These are phyloP conservation scores for Coemansia sp. DNA, from an alignment of 192 early-diverging fungal species.

Conservation along the genomic window DNA sequence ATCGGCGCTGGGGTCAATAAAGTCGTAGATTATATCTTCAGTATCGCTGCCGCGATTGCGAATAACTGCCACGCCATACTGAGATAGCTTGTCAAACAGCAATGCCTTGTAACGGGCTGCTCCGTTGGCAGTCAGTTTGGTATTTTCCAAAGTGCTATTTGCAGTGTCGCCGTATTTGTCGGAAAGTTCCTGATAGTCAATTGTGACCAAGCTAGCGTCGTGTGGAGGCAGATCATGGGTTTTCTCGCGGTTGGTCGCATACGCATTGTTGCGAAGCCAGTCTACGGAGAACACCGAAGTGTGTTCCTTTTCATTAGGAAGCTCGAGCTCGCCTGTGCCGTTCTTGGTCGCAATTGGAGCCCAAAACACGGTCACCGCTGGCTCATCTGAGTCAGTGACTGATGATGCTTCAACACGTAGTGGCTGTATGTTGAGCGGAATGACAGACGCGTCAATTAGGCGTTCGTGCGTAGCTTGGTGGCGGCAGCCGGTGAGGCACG, in stretches of 20 bases:
- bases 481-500: slow-evolving; percentile 49
- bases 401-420: slow-evolving; percentile 21
- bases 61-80: slow-evolving; percentile 50
- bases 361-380: slow-evolving; percentile 38
- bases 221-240: slow-evolving; percentile 40
- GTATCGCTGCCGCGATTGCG: slow-evolving; percentile 45
- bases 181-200: slow-evolving; percentile 32
- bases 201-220: slow-evolving; percentile 31
- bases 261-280: slow-evolving; percentile 49
- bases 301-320: slow-evolving; percentile 36
- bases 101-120: slow-evolving; percentile 21
- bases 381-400: not conserved
- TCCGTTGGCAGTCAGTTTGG: slow-evolving; percentile 12
- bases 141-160: not conserved
- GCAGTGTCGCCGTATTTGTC: slow-evolving; percentile 4
- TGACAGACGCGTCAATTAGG: slow-evolving; percentile 40
- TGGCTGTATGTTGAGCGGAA: slow-evolving; percentile 48
- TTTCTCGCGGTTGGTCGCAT: slow-evolving; percentile 28
- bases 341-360: slow-evolving; percentile 44
- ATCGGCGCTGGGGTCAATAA: slow-evolving; percentile 43
- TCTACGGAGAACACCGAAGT: slow-evolving; percentile 23
- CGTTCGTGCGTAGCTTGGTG: slow-evolving; percentile 46
- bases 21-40: slow-evolving; percentile 53
- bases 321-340: slow-evolving; percentile 25
- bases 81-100: slow-evolving; percentile 28